Percentiles rank a stretch among this genome's conserved stretches.
Conservation (phyloP, 2,329 filamentous ascomycete species). For the Calycina herbarum region DNA sequence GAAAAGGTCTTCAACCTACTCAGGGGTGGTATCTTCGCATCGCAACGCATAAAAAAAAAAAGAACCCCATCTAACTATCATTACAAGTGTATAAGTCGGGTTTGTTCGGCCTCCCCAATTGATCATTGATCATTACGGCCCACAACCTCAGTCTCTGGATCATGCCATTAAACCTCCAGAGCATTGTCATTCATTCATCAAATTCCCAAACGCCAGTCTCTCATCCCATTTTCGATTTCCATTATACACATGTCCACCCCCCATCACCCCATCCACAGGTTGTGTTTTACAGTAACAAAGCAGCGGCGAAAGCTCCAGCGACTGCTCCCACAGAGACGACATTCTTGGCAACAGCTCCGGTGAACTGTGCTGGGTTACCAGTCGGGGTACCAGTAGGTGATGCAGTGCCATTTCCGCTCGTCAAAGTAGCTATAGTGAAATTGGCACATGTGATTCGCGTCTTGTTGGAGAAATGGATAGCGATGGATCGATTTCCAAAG, state of each 20-base stretch:
- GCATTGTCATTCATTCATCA: neutral
- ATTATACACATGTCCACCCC: neutral
- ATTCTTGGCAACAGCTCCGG: conserved; percentile 7
- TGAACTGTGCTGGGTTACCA: conserved; percentile 3
- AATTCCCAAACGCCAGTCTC: neutral
- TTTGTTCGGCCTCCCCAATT: neutral
- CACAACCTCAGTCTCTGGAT: neutral
- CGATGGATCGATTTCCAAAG: conserved; percentile 65
- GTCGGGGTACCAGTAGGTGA: neutral
- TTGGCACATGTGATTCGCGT: conserved; percentile 66
- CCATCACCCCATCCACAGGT: neutral
- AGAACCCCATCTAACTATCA: neutral
- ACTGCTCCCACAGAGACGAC: neutral
- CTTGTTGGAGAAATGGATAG: conserved; percentile 63
- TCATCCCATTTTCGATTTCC: neutral
- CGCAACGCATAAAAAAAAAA: neutral
- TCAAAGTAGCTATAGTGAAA: conserved; percentile 43
- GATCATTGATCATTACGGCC: neutral
- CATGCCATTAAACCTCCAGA: neutral
- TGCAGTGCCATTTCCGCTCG: conserved; percentile 1
- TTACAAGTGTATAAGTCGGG: neutral
- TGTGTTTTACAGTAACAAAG: conserved; percentile 11
- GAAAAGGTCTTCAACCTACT: neutral
- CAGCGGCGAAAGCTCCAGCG: conserved; percentile 11
- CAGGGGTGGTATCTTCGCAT: neutral